These are phyloP conservation scores for Colletotrichum kahawae DNA, from an alignment of 2,329 filamentous ascomycete genomes.

Conservation along the genomic window DNA sequence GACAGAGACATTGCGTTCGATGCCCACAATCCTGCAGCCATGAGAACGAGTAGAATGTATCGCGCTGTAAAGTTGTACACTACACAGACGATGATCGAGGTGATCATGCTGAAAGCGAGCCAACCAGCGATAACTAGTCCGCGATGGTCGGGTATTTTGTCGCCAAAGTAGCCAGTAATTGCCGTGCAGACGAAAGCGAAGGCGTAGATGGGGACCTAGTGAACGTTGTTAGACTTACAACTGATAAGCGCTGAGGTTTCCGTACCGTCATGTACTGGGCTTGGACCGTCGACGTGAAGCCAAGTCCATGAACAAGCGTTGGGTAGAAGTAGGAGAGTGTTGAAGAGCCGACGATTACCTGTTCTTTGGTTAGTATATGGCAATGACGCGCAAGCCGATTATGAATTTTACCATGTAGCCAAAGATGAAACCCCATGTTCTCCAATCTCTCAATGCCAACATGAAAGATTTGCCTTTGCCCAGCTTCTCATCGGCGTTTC, in stretches of 20 bases:
- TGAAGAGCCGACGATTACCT: slow-evolving; percentile 35
- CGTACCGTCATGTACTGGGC: slow-evolving; percentile 44
- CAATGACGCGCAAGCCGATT: rapidly evolving
- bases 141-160: slow-evolving; percentile 47
- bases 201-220: slow-evolving; percentile 53
- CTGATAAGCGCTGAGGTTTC: rapidly evolving
- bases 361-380: slow-evolving; percentile 27
- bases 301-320: slow-evolving; percentile 35
- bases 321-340: slow-evolving; percentile 38
- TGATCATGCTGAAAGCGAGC: slow-evolving; percentile 45
- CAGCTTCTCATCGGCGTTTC: slow-evolving; percentile 58
- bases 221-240: rapidly evolving
- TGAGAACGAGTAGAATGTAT: slow-evolving; percentile 58
- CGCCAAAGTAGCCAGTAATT: slow-evolving; percentile 51
- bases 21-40: slow-evolving; percentile 60
- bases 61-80: slow-evolving; percentile 56
- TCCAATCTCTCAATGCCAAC: slow-evolving; percentile 40
- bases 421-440: slow-evolving; percentile 42
- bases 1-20: slow-evolving; percentile 56
- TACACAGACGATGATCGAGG: slow-evolving; percentile 47
- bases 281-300: slow-evolving; percentile 28
- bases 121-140: slow-evolving; percentile 53
- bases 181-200: slow-evolving; percentile 56
- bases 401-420: slow-evolving; percentile 40
- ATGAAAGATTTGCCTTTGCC: slow-evolving; percentile 14